These are phyloP conservation scores for Cystobasidium slooffiae DNA, from an alignment of 1,284 basidiomycete species.

Conservation along the genomic window DNA sequence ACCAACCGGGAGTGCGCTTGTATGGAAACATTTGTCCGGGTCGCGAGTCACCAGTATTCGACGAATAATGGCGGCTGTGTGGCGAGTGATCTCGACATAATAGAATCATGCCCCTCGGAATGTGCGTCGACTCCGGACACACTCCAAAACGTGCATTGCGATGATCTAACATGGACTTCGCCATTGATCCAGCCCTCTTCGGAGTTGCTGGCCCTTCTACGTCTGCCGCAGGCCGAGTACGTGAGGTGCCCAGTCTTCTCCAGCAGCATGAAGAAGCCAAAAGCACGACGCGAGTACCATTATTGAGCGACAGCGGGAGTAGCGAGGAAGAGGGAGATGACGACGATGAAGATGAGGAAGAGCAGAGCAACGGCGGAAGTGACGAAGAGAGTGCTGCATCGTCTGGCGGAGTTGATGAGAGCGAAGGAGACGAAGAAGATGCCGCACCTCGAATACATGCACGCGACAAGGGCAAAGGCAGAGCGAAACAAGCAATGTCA, in stretches of 20 bases:
- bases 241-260: constrained; percentile 34
- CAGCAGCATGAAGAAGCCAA: constrained; percentile 20
- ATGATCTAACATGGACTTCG: constrained; percentile 33
- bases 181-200: constrained; percentile 45
- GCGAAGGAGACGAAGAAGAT: constrained; percentile 7
- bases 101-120: no score
- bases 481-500: neutral
- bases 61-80: no score
- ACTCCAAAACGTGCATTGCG: no score
- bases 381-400: constrained; percentile 2
- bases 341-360: constrained; percentile 24
- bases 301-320: constrained; percentile 33
- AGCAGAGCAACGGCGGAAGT: neutral
- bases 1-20: no score
- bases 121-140: no score
- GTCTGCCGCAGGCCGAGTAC: constrained; percentile 27
- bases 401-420: constrained; percentile 12
- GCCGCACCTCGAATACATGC: neutral
- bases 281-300: constrained; percentile 13
- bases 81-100: no score
- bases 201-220: constrained; percentile 39
- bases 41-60: no score
- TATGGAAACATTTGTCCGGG: no score
- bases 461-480: constrained; percentile 39
- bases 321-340: constrained; percentile 15